Conservation (phyloP, 371 early-diverging fungal genomes). For the Saksenaea oblongispora region DNA sequence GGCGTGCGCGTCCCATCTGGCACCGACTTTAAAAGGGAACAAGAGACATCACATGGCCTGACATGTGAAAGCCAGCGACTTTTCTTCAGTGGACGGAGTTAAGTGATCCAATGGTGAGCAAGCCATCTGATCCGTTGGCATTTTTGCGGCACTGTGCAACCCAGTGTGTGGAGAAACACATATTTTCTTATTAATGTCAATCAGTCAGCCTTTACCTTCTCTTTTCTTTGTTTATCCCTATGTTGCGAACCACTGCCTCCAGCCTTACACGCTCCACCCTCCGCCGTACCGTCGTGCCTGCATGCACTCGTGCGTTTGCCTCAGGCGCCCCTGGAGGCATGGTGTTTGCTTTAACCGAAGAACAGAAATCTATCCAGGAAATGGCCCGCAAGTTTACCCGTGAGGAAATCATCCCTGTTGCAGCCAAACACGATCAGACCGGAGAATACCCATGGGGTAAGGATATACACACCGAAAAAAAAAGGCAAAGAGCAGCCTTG, state of each 20-base stretch:
- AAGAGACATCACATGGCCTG: too few species aligned
- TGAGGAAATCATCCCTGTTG: conserved; percentile 92
- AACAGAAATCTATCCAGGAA: conserved; percentile 87
- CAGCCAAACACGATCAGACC: conserved; percentile 91
- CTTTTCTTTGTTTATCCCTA: not conserved
- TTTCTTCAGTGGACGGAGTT: too few species aligned
- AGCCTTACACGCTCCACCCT: not conserved
- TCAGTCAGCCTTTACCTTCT: not conserved
- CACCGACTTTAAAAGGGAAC: too few species aligned
- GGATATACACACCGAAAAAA: not conserved
- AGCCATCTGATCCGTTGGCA: too few species aligned
- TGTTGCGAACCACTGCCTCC: not conserved
- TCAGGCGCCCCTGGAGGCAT: conserved; percentile 29
- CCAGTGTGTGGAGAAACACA: too few species aligned
- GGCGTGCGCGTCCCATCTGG: too few species aligned
- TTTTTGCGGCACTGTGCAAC: too few species aligned
- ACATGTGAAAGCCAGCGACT: too few species aligned
- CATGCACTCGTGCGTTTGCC: not conserved
- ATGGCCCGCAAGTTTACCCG: conserved; percentile 91
- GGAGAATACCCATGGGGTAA: conserved; percentile 83
- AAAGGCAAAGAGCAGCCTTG: too few species aligned
- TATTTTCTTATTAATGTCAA: too few species aligned
- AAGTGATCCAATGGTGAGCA: too few species aligned
- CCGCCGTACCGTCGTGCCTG: not conserved
- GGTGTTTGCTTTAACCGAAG: conserved; percentile 75